Percentiles rank a stretch among this genome's conserved stretches.
These are phyloP conservation scores for Mycena chlorophos DNA, from an alignment of 768 basidiomycete species.

Conservation along the genomic window DNA sequence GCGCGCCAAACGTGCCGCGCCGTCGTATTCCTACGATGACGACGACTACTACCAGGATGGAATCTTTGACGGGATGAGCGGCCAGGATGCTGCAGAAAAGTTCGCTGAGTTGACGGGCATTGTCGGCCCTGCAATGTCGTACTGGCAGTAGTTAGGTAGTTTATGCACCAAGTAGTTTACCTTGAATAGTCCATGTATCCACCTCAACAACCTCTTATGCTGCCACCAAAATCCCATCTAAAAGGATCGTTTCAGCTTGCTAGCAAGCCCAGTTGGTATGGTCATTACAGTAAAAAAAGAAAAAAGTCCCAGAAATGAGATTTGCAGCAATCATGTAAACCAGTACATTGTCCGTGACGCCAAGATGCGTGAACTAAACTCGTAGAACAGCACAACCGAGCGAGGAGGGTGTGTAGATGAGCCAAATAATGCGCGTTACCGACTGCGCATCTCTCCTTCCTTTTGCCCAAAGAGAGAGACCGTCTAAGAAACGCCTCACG, in stretches of 20 bases:
- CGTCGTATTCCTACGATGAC: background rate
- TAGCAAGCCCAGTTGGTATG: no score
- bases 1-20: background rate
- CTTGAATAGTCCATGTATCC: background rate
- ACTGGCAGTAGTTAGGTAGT: background rate
- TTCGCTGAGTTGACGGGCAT: conserved; percentile 1
- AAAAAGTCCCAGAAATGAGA: conserved; percentile 1
- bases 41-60: background rate
- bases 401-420: conserved; percentile 5
- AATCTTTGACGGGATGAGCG: background rate
- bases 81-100: conserved; percentile 4
- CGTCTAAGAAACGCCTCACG: background rate
- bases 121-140: conserved; percentile 2
- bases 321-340: conserved; percentile 18
- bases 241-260: no score
- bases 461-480: no score
- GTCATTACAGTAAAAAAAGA: background rate
- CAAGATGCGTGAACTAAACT: no score
- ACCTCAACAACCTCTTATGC: no score
- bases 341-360: conserved; percentile 24
- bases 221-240: no score
- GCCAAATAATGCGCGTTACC: conserved; percentile 3
- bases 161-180: background rate
- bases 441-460: conserved; percentile 8
- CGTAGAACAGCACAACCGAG: no score